These are phyloP conservation scores for Paraurostyla sp. DNA, from an alignment of 73 alveolate genomes.

Conservation along the genomic window DNA sequence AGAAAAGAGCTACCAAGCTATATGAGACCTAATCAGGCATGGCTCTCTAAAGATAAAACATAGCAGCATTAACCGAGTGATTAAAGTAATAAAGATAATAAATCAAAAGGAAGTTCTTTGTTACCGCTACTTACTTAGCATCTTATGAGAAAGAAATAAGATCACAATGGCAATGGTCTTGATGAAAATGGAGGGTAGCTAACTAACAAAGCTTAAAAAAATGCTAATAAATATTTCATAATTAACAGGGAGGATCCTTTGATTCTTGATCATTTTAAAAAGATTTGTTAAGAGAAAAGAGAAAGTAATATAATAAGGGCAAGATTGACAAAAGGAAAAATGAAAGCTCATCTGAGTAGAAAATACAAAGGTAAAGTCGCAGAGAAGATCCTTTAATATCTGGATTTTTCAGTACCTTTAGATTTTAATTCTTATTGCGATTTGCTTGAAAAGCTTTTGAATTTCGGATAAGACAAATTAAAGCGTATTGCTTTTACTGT, in stretches of 20 bases:
- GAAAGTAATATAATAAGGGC: slow-evolving; percentile 48
- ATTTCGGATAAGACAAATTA: slow-evolving; percentile 26
- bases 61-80: not conserved
- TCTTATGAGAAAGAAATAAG: not conserved
- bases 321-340: slow-evolving; percentile 47
- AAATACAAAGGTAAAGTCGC: slow-evolving; percentile 62
- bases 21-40: slow-evolving; percentile 58
- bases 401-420: slow-evolving; percentile 45
- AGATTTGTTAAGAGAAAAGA: slow-evolving; percentile 46
- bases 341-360: slow-evolving; percentile 54
- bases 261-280: slow-evolving; percentile 20
- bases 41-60: slow-evolving; percentile 32
- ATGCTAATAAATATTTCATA: slow-evolving; percentile 5
- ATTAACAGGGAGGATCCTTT: slow-evolving; percentile 45
- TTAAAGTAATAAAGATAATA: not conserved
- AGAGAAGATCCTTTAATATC: slow-evolving; percentile 27
- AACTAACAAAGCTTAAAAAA: not conserved
- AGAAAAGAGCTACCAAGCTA: slow-evolving; percentile 47
- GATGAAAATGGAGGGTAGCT: not conserved
- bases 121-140: not conserved
- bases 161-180: not conserved
- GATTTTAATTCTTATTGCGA: slow-evolving; percentile 7
- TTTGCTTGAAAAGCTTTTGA: slow-evolving; percentile 19
- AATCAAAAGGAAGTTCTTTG: slow-evolving; percentile 19
- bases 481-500: slow-evolving; percentile 37